Conservation (phyloP, 2,329 filamentous ascomycete species). For the Aureobasidium sp. region DNA sequence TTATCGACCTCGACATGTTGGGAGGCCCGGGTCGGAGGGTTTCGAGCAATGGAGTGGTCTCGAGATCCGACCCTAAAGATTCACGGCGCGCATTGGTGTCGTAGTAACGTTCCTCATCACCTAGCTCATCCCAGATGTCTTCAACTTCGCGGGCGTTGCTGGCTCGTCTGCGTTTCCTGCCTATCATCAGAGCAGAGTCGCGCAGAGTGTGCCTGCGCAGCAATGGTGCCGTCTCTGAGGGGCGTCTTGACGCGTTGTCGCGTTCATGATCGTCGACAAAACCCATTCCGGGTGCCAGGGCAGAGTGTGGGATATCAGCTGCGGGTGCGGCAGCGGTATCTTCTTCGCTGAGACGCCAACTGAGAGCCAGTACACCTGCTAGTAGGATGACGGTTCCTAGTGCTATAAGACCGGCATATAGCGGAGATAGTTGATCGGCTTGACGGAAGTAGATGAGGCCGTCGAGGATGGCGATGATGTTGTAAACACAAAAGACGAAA, state of each 20-base stretch:
- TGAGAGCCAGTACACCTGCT: conserved; percentile 80
- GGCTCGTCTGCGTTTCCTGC: conserved; percentile 23
- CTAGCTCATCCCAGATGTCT: conserved; percentile 83
- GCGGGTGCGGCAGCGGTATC: conserved; percentile 43
- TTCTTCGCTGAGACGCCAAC: conserved; percentile 83
- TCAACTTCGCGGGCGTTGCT: conserved; percentile 55
- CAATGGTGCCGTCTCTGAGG: conserved; percentile 20
- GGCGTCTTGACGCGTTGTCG: conserved; percentile 2
- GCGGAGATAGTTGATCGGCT: conserved; percentile 65
- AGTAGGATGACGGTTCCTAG: conserved; percentile 82
- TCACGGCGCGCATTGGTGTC: conserved; percentile 31
- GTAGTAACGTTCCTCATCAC: conserved; percentile 46
- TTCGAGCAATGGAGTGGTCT: conserved; percentile 1
- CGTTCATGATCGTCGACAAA: conserved; percentile 59
- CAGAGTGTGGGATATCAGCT: conserved; percentile 50
- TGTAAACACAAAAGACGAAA: conserved; percentile 97
- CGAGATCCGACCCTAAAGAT: neutral
- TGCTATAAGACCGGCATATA: conserved; percentile 75
- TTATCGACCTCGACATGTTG: neutral
- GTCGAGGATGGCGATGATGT: conserved; percentile 96
- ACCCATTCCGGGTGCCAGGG: conserved; percentile 74
- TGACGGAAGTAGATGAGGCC: conserved; percentile 96
- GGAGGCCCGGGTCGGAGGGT: neutral
- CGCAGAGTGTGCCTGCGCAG: conserved; percentile 9
- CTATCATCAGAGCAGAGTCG: conserved; percentile 11